Evolutionary conservation across 1,284 basidiomycete species (phyloP).

Genomic region (Tilletiopsis washingtonensis): DNA sequence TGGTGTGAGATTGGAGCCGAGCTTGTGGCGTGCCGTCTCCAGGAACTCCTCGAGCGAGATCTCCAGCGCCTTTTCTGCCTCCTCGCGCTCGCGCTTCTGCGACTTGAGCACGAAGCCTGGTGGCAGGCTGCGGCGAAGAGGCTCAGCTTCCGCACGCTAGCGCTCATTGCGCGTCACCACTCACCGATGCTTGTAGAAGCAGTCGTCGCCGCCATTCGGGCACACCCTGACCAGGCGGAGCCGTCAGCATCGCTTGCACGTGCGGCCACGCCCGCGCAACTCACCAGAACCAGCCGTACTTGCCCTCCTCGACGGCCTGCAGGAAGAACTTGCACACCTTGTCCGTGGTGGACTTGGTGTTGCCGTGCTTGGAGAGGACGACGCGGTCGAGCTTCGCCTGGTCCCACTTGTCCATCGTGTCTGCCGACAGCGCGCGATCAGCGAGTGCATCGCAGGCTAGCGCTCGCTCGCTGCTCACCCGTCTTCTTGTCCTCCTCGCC

Average conservation of each 20-base stretch:
- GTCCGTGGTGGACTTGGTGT: conserved; percentile 84
- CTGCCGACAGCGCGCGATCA: conserved; percentile 54
- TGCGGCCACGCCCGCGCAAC: conserved; percentile 48
- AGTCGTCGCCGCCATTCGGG: conserved; percentile 58
- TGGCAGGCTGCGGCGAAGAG: conserved; percentile 81
- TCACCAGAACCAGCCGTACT: conserved; percentile 83
- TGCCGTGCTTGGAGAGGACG: conserved; percentile 78
- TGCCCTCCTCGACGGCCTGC: conserved; percentile 87
- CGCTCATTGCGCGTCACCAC: too few relatives aligned
- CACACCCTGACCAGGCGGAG: conserved; percentile 52
- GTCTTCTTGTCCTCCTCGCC: conserved; percentile 52
- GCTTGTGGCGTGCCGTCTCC: conserved; percentile 87
- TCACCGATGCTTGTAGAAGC: conserved; percentile 96
- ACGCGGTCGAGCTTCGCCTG: conserved; percentile 83
- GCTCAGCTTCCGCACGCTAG: too few relatives aligned
- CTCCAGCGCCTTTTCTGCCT: conserved; percentile 69
- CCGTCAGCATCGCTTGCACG: conserved; percentile 1
- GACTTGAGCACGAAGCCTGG: conserved; percentile 79
- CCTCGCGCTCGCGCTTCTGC: conserved; percentile 57
- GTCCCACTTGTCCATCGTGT: conserved; percentile 98
- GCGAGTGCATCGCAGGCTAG: background rate
- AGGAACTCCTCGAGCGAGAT: conserved; percentile 96
- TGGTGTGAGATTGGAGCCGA: conserved; percentile 65
- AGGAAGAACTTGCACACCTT: conserved; percentile 95
- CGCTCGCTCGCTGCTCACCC: background rate